These are phyloP conservation scores for Casuarina glauca DNA, from an alignment of 306 rosid species.

Conservation along the genomic window DNA sequence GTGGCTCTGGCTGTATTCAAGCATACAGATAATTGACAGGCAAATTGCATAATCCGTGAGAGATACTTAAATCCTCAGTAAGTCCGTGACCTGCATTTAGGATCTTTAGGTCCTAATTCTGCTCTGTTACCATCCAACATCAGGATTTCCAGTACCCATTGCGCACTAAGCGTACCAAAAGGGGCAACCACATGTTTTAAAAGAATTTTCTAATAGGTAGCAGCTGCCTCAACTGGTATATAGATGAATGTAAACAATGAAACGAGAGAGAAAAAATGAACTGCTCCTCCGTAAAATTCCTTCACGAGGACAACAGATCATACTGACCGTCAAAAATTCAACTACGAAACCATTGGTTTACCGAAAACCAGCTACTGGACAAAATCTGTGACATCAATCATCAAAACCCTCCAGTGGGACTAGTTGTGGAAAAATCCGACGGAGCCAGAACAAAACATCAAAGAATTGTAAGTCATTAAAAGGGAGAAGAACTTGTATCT, in stretches of 20 bases:
- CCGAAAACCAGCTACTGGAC: not conserved
- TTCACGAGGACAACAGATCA: not conserved
- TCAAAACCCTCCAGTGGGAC: slow-evolving; percentile 1
- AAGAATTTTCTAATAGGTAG: not conserved
- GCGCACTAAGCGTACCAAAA: not conserved
- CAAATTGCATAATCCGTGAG: no score
- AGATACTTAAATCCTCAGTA: no score
- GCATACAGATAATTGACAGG: no score
- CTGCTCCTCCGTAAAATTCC: not conserved
- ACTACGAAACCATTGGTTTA: not conserved
- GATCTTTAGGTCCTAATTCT: no score
- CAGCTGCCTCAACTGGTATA: not conserved
- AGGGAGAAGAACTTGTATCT: not conserved
- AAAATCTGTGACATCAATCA: not conserved
- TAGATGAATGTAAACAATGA: not conserved
- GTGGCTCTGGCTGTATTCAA: no score
- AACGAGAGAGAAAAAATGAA: not conserved
- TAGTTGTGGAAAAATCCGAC: not conserved
- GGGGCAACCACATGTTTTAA: not conserved
- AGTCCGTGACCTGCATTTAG: no score
- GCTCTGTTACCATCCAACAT: not conserved
- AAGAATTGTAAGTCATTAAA: no score
- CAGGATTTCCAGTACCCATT: not conserved
- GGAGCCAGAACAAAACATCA: no score
- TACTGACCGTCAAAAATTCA: not conserved